Conservation (phyloP, 2,329 filamentous ascomycete genomes). For the Talaromyces sp. region DNA sequence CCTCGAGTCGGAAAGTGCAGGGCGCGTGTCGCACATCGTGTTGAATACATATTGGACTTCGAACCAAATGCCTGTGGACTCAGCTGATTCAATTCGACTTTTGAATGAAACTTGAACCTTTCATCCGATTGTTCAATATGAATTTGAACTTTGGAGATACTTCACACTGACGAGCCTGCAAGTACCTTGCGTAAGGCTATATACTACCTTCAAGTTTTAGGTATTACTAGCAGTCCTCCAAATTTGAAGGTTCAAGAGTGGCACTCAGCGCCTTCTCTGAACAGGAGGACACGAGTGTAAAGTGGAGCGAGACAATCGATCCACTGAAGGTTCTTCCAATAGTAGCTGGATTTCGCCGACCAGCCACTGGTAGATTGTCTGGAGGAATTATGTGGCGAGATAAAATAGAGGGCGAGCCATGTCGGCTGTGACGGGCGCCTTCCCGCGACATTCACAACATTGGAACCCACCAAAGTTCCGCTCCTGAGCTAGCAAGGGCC, state of each 20-base stretch:
- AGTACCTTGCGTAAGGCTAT: background rate
- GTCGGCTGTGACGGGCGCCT: constrained; percentile 16
- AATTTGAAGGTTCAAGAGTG: background rate
- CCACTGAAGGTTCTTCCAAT: background rate
- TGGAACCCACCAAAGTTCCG: background rate
- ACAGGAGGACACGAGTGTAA: background rate
- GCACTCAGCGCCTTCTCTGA: background rate
- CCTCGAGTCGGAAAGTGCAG: constrained; percentile 9
- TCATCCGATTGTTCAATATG: no score
- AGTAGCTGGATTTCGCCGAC: background rate
- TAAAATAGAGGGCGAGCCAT: background rate
- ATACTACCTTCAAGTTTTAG: no score
- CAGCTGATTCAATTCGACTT: background rate
- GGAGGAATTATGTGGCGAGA: background rate
- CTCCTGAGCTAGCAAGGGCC: no score
- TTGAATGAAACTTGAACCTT: no score
- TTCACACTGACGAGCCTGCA: no score
- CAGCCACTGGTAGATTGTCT: background rate
- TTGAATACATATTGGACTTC: constrained; percentile 14
- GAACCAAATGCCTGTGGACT: no score
- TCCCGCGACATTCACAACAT: constrained; percentile 20
- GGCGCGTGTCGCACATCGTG: constrained; percentile 5
- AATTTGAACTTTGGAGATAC: no score
- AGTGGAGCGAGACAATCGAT: background rate
- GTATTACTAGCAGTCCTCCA: background rate